Conservation (phyloP, 768 basidiomycete genomes). For the Boletus rufocinnamomeus region DNA sequence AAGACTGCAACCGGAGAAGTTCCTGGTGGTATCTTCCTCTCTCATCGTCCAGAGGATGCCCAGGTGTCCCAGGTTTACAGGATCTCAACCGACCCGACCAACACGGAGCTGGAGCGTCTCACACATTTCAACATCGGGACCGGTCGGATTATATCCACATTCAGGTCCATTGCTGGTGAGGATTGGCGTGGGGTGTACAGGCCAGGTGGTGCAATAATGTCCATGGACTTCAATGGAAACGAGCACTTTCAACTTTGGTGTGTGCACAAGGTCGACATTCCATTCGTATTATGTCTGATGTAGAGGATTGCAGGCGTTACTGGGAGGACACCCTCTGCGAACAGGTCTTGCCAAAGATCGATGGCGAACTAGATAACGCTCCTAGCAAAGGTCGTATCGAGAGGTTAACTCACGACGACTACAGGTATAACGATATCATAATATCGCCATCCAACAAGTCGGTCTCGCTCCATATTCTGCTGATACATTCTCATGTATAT, state of each 20-base stretch:
- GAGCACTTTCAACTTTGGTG: constrained; percentile 46
- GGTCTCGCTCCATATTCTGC: constrained; percentile 1
- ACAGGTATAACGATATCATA: constrained; percentile 32
- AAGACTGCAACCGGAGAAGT: constrained; percentile 13
- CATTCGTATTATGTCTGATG: not conserved
- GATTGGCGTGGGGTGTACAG: constrained; percentile 43
- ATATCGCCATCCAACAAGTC: constrained; percentile 42
- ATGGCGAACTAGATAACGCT: constrained; percentile 40
- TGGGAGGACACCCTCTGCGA: constrained; percentile 40
- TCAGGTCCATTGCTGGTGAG: constrained; percentile 39
- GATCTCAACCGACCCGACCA: constrained; percentile 31
- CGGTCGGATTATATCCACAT: constrained; percentile 37
- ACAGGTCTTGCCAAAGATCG: constrained; percentile 34
- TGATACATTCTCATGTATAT: constrained; percentile 7
- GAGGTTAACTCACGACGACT: constrained; percentile 42
- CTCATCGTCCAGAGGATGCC: constrained; percentile 42
- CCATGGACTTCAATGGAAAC: constrained; percentile 44
- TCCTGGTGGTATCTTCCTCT: constrained; percentile 33
- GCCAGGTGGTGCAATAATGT: constrained; percentile 38
- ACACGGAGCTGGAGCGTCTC: constrained; percentile 35
- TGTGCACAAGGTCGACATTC: constrained; percentile 1
- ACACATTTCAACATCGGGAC: constrained; percentile 43
- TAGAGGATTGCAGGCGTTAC: constrained; percentile 36
- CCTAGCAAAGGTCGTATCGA: constrained; percentile 45
- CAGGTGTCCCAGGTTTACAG: constrained; percentile 42